Conservation (phyloP, 2,329 filamentous ascomycete species). For the Colletotrichum theobromicola region DNA sequence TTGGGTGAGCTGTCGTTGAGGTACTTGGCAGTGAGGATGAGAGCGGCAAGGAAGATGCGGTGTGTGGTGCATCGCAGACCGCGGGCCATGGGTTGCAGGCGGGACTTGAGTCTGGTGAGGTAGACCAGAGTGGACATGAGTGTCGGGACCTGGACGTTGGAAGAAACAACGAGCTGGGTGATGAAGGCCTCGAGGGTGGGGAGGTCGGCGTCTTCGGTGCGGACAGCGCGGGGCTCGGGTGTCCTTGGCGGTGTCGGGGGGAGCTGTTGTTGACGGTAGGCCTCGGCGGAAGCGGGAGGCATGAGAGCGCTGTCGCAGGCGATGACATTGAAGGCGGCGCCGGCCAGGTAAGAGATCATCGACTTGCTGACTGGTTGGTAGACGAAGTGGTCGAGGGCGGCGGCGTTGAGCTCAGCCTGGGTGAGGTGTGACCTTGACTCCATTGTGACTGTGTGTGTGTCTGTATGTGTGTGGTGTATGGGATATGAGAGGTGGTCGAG, state of each 20-base stretch:
- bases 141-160: constrained; percentile 95
- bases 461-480: constrained; percentile 12
- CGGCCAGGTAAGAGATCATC: constrained; percentile 80
- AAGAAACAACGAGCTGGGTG: constrained; percentile 85
- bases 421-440: constrained; percentile 51
- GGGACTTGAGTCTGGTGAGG: constrained; percentile 80
- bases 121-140: constrained; percentile 98
- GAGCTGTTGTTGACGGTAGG: constrained; percentile 36
- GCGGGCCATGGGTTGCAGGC: constrained; percentile 92
- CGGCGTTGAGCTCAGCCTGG: constrained; percentile 68
- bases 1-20: constrained; percentile 98
- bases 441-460: constrained; percentile 44
- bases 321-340: constrained; percentile 79
- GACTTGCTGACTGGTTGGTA: constrained; percentile 75
- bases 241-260: constrained; percentile 58
- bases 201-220: constrained; percentile 59
- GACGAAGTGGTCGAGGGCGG: constrained; percentile 81
- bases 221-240: constrained; percentile 48
- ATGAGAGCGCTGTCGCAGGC: constrained; percentile 72
- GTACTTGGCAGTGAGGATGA: constrained; percentile 93
- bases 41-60: constrained; percentile 91
- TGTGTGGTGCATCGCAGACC: constrained; percentile 96
- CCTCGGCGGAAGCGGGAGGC: constrained; percentile 45
- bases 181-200: constrained; percentile 92
- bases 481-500: constrained; percentile 21